Percentiles rank a stretch among this genome's conserved stretches.
Conservation (phyloP, 2,329 filamentous ascomycete genomes). For the Phyllosticta citrichinensis region DNA sequence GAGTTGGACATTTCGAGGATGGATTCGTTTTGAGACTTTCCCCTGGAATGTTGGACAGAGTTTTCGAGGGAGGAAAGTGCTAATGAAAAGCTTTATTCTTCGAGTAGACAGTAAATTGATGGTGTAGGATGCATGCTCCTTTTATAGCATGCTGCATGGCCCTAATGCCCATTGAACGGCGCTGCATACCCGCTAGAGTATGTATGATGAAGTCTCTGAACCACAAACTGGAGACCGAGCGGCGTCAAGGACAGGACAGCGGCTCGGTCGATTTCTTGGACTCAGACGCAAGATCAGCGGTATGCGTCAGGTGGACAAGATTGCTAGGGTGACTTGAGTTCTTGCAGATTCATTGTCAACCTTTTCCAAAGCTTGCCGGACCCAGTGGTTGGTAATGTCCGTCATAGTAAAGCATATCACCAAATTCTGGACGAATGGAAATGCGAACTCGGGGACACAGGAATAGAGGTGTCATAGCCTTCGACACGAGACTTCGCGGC, state of each 20-base stretch:
- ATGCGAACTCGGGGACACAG: not conserved
- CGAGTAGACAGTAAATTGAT: not conserved
- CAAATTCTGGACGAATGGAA: not conserved
- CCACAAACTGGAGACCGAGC: not conserved
- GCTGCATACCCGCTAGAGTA: not conserved
- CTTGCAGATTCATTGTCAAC: not conserved
- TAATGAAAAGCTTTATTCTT: not conserved
- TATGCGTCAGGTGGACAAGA: not conserved
- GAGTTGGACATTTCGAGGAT: conserved; percentile 1
- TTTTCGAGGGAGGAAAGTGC: not conserved
- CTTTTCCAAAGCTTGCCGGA: not conserved
- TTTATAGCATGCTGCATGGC: not conserved
- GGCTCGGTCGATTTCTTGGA: not conserved
- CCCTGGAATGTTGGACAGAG: not conserved
- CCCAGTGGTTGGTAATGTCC: not conserved
- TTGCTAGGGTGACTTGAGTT: not conserved
- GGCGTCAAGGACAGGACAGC: not conserved
- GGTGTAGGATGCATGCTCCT: not conserved
- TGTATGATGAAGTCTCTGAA: not conserved
- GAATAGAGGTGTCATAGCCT: not conserved
- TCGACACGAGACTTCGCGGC: not conserved
- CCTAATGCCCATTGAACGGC: not conserved
- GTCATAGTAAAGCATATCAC: not conserved
- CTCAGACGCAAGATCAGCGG: not conserved
- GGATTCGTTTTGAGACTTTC: not conserved